Evolutionary conservation across 768 basidiomycete genomes (phyloP).

Genomic region (Suillus lakei): DNA sequence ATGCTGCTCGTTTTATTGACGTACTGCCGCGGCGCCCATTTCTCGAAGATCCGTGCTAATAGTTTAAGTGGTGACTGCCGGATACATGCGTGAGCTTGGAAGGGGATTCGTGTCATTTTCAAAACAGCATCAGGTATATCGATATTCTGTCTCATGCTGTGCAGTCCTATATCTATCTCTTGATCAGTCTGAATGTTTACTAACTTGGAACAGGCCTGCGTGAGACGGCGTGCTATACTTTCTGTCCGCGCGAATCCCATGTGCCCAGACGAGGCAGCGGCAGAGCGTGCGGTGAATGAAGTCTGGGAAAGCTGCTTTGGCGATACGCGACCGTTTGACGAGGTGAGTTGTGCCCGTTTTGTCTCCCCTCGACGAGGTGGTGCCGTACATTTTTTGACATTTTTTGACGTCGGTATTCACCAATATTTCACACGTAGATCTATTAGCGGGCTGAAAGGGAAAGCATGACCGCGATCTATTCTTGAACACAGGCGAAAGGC

Average conservation of each 20-base stretch:
- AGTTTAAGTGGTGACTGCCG: conserved; percentile 93
- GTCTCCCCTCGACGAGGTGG: neutral
- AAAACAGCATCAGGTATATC: conserved; percentile 89
- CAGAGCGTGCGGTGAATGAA: conserved; percentile 91
- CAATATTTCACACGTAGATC: conserved; percentile 34
- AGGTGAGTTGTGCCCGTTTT: conserved; percentile 53
- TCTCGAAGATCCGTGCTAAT: conserved; percentile 87
- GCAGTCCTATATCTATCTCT: conserved; percentile 13
- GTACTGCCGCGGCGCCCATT: conserved; percentile 6
- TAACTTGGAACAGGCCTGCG: conserved; percentile 67
- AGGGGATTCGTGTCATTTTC: conserved; percentile 81
- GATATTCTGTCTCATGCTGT: conserved; percentile 11
- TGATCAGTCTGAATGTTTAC: conserved; percentile 9
- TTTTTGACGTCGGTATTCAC: conserved; percentile 7
- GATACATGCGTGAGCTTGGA: conserved; percentile 78
- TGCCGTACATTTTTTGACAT: conserved; percentile 1
- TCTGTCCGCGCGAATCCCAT: conserved; percentile 83
- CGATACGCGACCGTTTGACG: conserved; percentile 96
- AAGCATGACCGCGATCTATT: conserved; percentile 9
- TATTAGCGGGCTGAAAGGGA: conserved; percentile 25
- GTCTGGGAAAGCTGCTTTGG: conserved; percentile 97
- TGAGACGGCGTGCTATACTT: conserved; percentile 82
- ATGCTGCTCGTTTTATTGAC: conserved; percentile 2
- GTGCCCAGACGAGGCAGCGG: conserved; percentile 76
- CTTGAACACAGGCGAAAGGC: neutral